phyloP scores from a whole-genome alignment of 257 asterid species.

The Lycium ferocissimum region DNA sequence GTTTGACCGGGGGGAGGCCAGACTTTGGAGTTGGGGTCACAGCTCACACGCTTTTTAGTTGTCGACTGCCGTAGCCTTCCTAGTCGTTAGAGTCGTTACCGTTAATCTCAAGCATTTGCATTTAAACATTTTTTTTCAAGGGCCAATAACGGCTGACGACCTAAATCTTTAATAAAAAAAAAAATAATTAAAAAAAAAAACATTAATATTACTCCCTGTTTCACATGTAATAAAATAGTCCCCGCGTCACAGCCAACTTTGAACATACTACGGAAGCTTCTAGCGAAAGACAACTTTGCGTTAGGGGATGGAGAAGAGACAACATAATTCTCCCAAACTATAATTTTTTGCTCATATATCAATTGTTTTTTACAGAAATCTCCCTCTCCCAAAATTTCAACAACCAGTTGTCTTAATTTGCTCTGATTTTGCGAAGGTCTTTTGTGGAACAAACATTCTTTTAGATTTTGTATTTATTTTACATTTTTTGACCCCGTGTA shows the following conservation, averaged over 20 bases:
- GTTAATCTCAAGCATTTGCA: too few species aligned
- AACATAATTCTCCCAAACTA: not conserved
- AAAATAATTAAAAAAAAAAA: too few species aligned
- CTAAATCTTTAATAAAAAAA: too few species aligned
- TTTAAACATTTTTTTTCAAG: too few species aligned
- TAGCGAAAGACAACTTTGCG: not conserved
- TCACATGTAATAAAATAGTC: too few species aligned
- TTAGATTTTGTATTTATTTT: not conserved
- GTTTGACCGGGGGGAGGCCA: too few species aligned
- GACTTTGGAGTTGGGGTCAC: not conserved
- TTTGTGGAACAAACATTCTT: not conserved
- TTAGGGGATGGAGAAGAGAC: not conserved
- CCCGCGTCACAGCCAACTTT: not conserved
- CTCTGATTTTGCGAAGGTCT: not conserved
- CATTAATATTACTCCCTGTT: too few species aligned
- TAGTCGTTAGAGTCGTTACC: too few species aligned
- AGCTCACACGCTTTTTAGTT: not conserved
- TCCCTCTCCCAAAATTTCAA: not conserved
- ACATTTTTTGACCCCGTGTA: not conserved
- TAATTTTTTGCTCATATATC: too few species aligned
- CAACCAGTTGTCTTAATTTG: not conserved
- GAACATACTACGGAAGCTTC: slow-evolving; percentile 26
- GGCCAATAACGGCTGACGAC: too few species aligned
- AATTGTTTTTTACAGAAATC: not conserved
- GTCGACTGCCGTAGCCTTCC: not conserved